phyloP scores from a whole-genome alignment of 1,284 basidiomycete genomes.

The Phaffia rhodozyma region DNA sequence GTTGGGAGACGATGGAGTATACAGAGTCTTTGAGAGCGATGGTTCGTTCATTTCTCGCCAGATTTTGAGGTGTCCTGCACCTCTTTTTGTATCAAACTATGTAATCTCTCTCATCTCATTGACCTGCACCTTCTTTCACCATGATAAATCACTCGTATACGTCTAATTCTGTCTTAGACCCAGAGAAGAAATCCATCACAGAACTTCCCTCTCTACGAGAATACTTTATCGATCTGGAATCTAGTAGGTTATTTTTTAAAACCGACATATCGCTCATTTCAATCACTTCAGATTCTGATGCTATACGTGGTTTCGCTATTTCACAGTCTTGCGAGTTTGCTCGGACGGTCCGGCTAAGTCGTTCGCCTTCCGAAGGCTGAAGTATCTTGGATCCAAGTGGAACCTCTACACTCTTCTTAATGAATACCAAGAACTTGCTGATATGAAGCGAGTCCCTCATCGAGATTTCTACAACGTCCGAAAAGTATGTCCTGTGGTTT shows the following conservation, averaged over 20 bases:
- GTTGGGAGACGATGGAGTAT: constrained; percentile 77
- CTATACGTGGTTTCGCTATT: too few relatives aligned
- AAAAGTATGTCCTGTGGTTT: constrained; percentile 41
- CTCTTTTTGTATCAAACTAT: neutral
- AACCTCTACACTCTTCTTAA: constrained; percentile 87
- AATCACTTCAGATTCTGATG: neutral
- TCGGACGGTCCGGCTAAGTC: constrained; percentile 91
- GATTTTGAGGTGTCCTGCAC: neutral
- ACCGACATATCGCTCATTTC: too few relatives aligned
- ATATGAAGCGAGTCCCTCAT: constrained; percentile 69
- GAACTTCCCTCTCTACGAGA: constrained; percentile 77
- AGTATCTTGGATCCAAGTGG: constrained; percentile 92
- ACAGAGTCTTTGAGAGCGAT: constrained; percentile 54
- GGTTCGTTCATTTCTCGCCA: constrained; percentile 4
- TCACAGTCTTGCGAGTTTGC: constrained; percentile 57
- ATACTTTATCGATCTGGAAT: constrained; percentile 95
- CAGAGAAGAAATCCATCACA: constrained; percentile 48
- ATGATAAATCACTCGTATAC: too few relatives aligned
- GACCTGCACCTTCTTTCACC: neutral
- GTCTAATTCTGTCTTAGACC: constrained; percentile 22
- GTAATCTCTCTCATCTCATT: neutral
- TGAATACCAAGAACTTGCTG: constrained; percentile 85
- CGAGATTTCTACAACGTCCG: constrained; percentile 96
- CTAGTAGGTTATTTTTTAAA: constrained; percentile 35
- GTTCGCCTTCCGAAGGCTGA: constrained; percentile 84